A percentile compares a stretch with the other conserved stretches of the same genome.
phyloP scores from a whole-genome alignment of 345 rosid species.

The Euphorbia peplus region DNA sequence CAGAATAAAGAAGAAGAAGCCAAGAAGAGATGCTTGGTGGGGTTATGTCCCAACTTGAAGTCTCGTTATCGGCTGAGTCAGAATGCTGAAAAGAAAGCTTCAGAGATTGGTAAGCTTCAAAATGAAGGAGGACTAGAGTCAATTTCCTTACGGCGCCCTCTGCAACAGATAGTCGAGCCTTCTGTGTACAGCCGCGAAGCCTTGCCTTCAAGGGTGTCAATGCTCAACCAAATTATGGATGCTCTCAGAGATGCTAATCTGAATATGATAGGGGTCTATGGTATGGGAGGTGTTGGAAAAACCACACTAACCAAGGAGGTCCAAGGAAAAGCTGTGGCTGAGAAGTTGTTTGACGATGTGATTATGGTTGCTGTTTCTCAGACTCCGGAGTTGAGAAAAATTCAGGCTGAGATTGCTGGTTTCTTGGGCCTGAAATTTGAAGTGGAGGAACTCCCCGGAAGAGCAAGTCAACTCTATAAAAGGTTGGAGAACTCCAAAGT shows the following conservation, averaged over 20 bases:
- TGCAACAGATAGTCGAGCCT: neutral
- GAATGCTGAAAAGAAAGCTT: neutral
- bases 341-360: conserved; percentile 2
- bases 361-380: neutral
- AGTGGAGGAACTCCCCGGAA: neutral
- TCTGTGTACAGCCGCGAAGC: neutral
- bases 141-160: neutral
- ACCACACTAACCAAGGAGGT: conserved; percentile 23
- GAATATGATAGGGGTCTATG: conserved; percentile 16
- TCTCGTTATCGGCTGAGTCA: too few species aligned
- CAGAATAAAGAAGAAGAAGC: neutral
- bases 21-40: neutral
- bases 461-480: neutral
- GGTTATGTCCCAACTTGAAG: too few species aligned
- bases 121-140: neutral
- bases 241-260: neutral
- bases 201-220: conserved; percentile 1
- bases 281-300: conserved; percentile 19
- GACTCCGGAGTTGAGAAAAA: neutral
- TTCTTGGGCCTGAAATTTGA: conserved; percentile 7
- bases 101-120: neutral
- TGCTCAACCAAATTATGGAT: conserved; percentile 6
- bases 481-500: neutral
- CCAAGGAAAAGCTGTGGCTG: neutral
- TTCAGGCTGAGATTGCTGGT: conserved; percentile 1